Percentiles rank a stretch among this genome's conserved stretches.
These are phyloP conservation scores for Mycena kentingensis DNA, from an alignment of 768 basidiomycete genomes.

Conservation along the genomic window DNA sequence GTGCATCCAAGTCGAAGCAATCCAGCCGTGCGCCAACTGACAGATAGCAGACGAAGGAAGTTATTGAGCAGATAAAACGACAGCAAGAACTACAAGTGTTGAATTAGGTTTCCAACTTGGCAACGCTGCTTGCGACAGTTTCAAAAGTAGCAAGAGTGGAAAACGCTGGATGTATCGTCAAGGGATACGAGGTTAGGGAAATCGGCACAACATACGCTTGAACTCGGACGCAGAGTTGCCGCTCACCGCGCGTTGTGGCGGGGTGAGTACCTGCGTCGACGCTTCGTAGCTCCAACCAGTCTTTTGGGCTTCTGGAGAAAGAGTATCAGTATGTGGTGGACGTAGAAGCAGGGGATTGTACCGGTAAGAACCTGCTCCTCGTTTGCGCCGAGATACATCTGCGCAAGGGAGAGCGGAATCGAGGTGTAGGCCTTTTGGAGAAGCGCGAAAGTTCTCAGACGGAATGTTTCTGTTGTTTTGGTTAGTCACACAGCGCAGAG, in stretches of 20 bases:
- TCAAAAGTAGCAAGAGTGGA: constrained; percentile 26
- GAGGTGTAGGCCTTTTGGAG: constrained; percentile 68
- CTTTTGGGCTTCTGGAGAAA: constrained; percentile 40
- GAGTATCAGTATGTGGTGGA: not conserved
- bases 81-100: not conserved
- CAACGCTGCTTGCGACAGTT: constrained; percentile 49
- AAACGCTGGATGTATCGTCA: constrained; percentile 8
- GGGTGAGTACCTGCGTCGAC: constrained; percentile 46
- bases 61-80: not conserved
- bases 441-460: constrained; percentile 54
- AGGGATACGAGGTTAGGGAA: not conserved
- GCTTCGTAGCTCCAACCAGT: constrained; percentile 56
- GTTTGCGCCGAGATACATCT: constrained; percentile 56
- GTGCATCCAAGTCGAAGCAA: too few species aligned
- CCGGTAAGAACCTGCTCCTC: constrained; percentile 42
- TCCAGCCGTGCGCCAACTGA: too few species aligned
- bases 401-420: constrained; percentile 54
- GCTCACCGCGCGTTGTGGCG: constrained; percentile 24
- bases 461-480: constrained; percentile 53
- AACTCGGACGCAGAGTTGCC: not conserved
- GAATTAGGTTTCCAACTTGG: constrained; percentile 41
- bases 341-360: constrained; percentile 21
- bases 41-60: too few species aligned
- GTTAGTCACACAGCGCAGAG: not conserved
- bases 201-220: constrained; percentile 12